These are phyloP conservation scores for Halophytophthora batemanensis DNA, from an alignment of 352 stramenopile genomes.

Conservation along the genomic window DNA sequence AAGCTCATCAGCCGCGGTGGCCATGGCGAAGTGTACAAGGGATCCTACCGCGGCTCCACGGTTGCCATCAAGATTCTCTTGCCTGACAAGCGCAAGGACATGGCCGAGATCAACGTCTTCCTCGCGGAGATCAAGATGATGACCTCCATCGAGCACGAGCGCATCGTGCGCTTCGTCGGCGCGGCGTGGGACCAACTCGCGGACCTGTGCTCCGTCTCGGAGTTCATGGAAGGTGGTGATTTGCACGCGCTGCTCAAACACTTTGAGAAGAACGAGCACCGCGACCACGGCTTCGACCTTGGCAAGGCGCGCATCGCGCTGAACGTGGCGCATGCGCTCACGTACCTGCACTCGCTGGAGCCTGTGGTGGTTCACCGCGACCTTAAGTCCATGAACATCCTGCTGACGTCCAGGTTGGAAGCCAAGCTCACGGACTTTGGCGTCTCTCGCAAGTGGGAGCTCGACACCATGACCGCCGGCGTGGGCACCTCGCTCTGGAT, in stretches of 20 bases:
- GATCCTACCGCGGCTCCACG: constrained; percentile 3
- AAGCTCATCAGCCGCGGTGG: constrained; percentile 5
- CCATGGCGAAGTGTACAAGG: constrained; percentile 20
- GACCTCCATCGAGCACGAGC: constrained; percentile 8
- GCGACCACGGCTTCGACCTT: neutral
- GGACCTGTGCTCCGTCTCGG: constrained; percentile 16
- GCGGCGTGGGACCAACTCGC: constrained; percentile 19
- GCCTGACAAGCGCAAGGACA: neutral
- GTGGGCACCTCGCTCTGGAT: constrained; percentile 29
- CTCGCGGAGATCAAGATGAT: constrained; percentile 18
- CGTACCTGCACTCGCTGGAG: constrained; percentile 1
- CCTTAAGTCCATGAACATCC: constrained; percentile 80
- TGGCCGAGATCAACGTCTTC: constrained; percentile 9
- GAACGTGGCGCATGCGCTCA: constrained; percentile 1
- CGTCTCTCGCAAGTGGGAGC: constrained; percentile 2
- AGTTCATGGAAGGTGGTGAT: constrained; percentile 21
- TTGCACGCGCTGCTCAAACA: constrained; percentile 16
- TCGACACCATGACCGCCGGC: constrained; percentile 11
- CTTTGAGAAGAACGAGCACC: neutral
- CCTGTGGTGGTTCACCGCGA: constrained; percentile 77
- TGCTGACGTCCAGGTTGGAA: constrained; percentile 1
- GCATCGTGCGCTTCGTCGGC: constrained; percentile 18
- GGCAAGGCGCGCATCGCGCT: neutral
- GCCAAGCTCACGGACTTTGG: constrained; percentile 12
- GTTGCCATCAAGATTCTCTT: constrained; percentile 19